Conservation (phyloP, 78 protist genomes). For the Chrysochromulina tobinii region DNA sequence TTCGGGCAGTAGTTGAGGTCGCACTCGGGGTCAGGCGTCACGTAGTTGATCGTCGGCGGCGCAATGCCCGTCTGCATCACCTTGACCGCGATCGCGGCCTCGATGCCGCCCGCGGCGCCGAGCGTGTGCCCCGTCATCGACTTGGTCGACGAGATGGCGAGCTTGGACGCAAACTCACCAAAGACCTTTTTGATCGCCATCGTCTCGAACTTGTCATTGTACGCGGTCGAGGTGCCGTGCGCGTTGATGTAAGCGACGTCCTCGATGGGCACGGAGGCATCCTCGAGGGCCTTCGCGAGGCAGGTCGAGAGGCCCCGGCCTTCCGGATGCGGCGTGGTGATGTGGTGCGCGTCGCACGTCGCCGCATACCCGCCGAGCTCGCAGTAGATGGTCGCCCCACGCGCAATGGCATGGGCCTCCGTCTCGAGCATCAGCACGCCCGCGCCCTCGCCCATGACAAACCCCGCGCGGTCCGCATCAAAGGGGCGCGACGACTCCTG, state of each 20-base stretch:
- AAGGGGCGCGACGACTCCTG: neutral
- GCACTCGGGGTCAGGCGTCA: neutral
- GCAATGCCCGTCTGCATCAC: neutral
- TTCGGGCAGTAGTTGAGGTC: neutral
- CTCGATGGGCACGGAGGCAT: neutral
- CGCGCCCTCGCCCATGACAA: constrained; percentile 4
- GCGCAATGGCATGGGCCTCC: constrained; percentile 17
- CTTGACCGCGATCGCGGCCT: constrained; percentile 32
- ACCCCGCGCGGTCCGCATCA: neutral
- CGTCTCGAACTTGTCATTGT: constrained; percentile 38
- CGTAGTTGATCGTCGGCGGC: neutral
- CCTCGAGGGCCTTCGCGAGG: neutral
- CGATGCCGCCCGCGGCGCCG: constrained; percentile 41
- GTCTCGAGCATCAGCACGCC: constrained; percentile 7
- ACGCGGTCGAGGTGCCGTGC: constrained; percentile 40
- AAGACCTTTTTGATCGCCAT: constrained; percentile 32
- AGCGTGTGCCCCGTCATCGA: constrained; percentile 36
- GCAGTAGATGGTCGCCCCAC: constrained; percentile 32
- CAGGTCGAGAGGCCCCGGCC: neutral
- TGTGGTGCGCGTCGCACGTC: constrained; percentile 52
- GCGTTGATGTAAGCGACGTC: constrained; percentile 32
- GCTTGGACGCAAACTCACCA: neutral
- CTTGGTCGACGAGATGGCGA: constrained; percentile 1
- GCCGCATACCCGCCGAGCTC: constrained; percentile 27
- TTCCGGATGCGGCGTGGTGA: constrained; percentile 36